Evolutionary conservation across 1,139 yeast species (phyloP), one percentile per base, ranked within the genome.

Genomic region (Suhomyces bokatorum): DNA sequence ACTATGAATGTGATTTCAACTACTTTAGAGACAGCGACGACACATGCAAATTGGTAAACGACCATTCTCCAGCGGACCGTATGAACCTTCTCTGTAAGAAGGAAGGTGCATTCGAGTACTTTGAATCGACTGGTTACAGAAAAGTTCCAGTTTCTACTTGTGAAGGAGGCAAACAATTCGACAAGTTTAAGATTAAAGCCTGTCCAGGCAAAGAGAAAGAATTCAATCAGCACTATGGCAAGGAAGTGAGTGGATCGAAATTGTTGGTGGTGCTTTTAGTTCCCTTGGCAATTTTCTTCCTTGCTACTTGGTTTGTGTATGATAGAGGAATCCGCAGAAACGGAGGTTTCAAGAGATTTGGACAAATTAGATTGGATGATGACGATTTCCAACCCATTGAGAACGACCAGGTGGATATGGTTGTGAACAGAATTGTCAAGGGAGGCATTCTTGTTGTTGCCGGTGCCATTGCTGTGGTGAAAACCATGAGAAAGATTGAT

Each of bases 1-100:
- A 93, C 64, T 95, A 74, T 59, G 99, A 93, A 66, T 93, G 99
- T 76, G 99, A 93, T 61, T 88, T 81, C 69, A 91, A 91, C 65
- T 91, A 73, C 62, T 80, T 65, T 48, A 78, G 85, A 50, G 83
- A 81, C 31, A 59, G 62, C 1, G 97, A 90, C 61, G 95, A 96
- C 15, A 85, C 96, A 0, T 95, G 99, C 68, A 83, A 85, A 59
- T 75, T 91, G 39, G 86, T 89, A 12, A 68, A 75, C 6, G 97
- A 97, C 0, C 69, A 81, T 35, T 59, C 76, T 7, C 88, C 96
- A 9, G 74, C 78, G 7, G 89, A 86, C 53, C 82, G 83, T 39
- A 60, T 62, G 56, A 72, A 77, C 10, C 82, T 76, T 39, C 71
- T 80, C 48, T 95, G 99, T 62, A 66, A 66, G 33, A 69, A 70